Base-by-base conservation (phyloP, 2,329 filamentous ascomycete species). In the Pochonia chlamydosporia region DNA sequence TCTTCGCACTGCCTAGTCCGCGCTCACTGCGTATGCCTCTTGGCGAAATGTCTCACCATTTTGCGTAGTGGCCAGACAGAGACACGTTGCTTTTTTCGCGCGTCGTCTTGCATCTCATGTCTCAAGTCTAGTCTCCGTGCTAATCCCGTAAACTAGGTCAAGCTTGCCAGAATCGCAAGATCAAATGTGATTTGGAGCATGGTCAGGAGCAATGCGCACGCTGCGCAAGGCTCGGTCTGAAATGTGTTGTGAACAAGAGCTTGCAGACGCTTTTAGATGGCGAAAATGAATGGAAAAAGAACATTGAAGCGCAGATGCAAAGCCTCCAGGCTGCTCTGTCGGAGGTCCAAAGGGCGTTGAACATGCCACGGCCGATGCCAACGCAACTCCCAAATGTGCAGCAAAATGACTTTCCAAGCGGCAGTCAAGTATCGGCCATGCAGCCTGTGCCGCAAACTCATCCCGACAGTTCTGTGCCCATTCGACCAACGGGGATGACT, bases 161-260 rank as follows among this genome's bases (percentile, higher is more conserved):
- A 49, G 73, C 75, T 57, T 78, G 74, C 50, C 74, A 76, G 52
- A 68, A 67, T 20, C 73, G 76, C 54, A 79, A 79, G 57, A 77
- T 79, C 54, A 74, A 75, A 55, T 79, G 76, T 56, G 70, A 74
- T 48, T 69, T 77, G 52, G 66, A 70, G 47, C 52, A 54, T 26
- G 72, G 71, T 7, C 65, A 73, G 49, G 54, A 63, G 6, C 68
- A 65, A 47, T 79, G 75, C 57, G 67, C 66, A 8, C 69, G 76
- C 54, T 79, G 76, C 53, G 57, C 65, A 26, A 71, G 72, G 35
- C 70, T 73, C 21, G 71, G 72, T 9, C 64, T 78, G 35, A 70
- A 72, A 49, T 79, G 75, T 54, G 64, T 76, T 8, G 71, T 78
- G 28, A 78, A 79, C 54, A 74, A 77, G 58, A 78, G 74, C 55